phyloP scores from a whole-genome alignment of 2,329 filamentous ascomycete species.

The Botrytis tulipae region DNA sequence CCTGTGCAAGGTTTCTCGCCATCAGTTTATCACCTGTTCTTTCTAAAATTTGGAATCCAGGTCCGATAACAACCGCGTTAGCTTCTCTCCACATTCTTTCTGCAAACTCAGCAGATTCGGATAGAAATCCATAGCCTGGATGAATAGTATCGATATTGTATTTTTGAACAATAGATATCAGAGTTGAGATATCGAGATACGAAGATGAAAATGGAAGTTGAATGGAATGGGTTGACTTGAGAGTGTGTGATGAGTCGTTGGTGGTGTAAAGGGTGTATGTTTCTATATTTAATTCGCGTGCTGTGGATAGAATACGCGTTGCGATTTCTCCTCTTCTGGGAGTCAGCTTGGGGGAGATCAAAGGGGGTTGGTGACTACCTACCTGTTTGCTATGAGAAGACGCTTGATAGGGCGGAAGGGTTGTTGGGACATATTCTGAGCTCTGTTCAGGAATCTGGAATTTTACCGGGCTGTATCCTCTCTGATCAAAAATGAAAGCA shows the following conservation, averaged over 20 bases:
- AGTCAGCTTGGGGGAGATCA: background rate
- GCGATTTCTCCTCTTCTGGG: conserved; percentile 59
- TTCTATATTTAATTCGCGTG: conserved; percentile 56
- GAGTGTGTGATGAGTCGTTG: conserved; percentile 54
- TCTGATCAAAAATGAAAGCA: background rate
- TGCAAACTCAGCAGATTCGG: conserved; percentile 68
- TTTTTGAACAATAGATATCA: conserved; percentile 49
- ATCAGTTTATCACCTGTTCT: conserved; percentile 46
- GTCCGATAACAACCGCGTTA: conserved; percentile 67
- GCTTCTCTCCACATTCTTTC: conserved; percentile 65
- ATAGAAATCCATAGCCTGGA: conserved; percentile 69
- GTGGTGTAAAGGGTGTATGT: conserved; percentile 56
- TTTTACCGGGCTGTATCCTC: background rate
- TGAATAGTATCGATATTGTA: conserved; percentile 63
- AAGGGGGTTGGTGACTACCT: conserved; percentile 40
- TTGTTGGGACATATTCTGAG: background rate
- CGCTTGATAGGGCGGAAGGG: conserved; percentile 44
- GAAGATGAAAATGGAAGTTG: conserved; percentile 49
- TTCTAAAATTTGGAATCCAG: conserved; percentile 45
- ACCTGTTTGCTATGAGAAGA: conserved; percentile 54
- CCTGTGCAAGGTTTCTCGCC: conserved; percentile 64
- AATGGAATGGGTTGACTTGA: conserved; percentile 50
- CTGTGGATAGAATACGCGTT: conserved; percentile 56
- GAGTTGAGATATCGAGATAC: conserved; percentile 51
- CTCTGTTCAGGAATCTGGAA: background rate